Conservation (phyloP, 495 filamentous ascomycete species). For the Opeltia flavorubescens region DNA sequence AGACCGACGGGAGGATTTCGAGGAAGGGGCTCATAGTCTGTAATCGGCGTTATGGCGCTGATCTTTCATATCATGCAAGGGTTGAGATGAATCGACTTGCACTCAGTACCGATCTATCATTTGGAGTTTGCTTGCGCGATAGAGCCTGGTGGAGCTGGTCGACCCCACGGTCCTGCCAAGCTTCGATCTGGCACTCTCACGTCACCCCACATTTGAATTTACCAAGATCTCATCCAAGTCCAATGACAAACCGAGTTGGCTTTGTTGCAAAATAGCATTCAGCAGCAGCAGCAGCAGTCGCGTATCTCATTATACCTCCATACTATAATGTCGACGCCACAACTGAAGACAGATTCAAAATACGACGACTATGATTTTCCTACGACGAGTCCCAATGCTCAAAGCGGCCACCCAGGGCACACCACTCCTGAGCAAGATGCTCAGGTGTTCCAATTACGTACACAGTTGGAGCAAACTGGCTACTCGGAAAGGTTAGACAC, state of each 20-base stretch:
- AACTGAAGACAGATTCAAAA: constrained; percentile 60
- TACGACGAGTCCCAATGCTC: constrained; percentile 51
- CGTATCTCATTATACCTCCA: not conserved
- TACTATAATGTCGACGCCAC: constrained; percentile 25
- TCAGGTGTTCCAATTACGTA: constrained; percentile 69
- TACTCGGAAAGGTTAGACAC: constrained; percentile 82
- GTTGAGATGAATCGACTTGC: too few species aligned
- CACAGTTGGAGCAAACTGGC: constrained; percentile 69
- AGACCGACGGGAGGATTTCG: constrained; percentile 10
- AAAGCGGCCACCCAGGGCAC: constrained; percentile 75
- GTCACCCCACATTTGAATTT: too few species aligned
- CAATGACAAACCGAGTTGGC: too few species aligned
- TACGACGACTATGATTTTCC: constrained; percentile 96
- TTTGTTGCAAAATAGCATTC: too few species aligned
- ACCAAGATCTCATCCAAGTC: too few species aligned
- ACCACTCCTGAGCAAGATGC: constrained; percentile 82
- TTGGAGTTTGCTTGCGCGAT: not conserved
- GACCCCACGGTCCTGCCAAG: not conserved
- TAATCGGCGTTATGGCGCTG: constrained; percentile 8
- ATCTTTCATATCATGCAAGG: too few species aligned
- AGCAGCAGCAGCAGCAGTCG: not conserved
- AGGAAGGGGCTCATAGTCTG: constrained; percentile 14
- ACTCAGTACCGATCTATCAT: too few species aligned
- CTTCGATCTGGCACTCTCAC: not conserved
- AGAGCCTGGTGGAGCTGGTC: not conserved